Base-by-base conservation (phyloP, 805 yeast species). In the Hanseniaspora hatyaiensis region DNA sequence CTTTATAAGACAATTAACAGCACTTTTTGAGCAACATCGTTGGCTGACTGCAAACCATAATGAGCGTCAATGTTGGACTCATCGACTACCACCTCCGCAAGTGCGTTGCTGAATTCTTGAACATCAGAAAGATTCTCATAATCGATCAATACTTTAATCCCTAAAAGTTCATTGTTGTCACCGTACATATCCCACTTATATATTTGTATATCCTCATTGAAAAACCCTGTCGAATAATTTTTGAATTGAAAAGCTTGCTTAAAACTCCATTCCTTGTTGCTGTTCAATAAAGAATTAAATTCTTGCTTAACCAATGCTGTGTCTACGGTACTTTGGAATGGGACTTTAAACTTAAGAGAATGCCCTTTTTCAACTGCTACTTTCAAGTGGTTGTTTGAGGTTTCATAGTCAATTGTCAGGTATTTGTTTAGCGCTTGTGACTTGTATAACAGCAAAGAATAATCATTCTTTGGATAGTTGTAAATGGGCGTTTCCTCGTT, bases 261-360 rank as follows among this genome's bases (percentile, higher is more conserved):
- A 9, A 41, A 42, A 3, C n/a, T 19, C 51, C 51, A 48, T 26
- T 48, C 46, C 13, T 41, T 48, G 39, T 48, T 48, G 20, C 40
- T 31, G n/a, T 48, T 48, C 20, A 48, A 26, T 6, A 48, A 18
- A 22, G 41, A 37, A 8, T 45, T 28, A 13, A 45, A 45, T 26
- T 45, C 42, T 31, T 32, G 37, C 13, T 45, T 45, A 18, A 45
- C 38, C 8, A 15, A 12, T 3, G 28, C 19, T 3, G 42, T 19
- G n/a, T 45, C 49, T 3, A 30, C 5, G 8, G 3, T 26, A 2
- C 16, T 13, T 4, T 22, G 22, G 13, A 45, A 31, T n/a, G 42
- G 49, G 2, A 19, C 22, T n/a, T 37, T 33, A 9, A 45, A 16
- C 5, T 29, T 18, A 11, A 45, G 23, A 24, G 11, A 36, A 5